Evolutionary conservation across 1,284 basidiomycete species (phyloP), one percentile per base, ranked within the genome.

Genomic region (Apiotrichum akiyoshidainum): DNA sequence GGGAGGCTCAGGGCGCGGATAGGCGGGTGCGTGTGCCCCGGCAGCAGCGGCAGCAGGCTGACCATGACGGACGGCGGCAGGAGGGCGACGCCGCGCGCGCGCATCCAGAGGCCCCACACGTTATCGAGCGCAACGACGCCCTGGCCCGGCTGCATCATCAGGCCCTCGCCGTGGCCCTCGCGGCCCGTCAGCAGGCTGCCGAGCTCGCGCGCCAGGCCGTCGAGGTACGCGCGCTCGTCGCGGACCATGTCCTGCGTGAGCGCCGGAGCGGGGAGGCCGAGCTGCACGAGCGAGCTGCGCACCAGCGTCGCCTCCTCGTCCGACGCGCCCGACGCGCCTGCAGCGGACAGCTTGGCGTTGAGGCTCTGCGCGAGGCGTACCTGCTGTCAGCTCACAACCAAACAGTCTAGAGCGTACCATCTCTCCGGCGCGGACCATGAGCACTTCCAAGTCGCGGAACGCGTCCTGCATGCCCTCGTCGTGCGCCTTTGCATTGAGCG

Each of bases 61-160:
- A 90, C 81, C 64, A 98, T 85, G 1, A 89, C 90, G 31, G 87
- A 82, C 0, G 95, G 95, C 2, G 94, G 89, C 35, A 97, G 85
- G 44, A 98, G 84, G 3, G 94, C 93, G 52, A 97, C 88, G 52
- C 95, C 95, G 59, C 95, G 81, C 2, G 92, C 92, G 53, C 95
- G 86, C 76, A 98, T 98, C 95, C 95, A 99, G 1, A 90, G 84
- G 46, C 92, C 92, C 95, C 95, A 99, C 0, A 92, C 88, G 74
- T 97, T 93, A 74, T 99, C 95, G 19, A 98, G 80, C 0, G 88
- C 90, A 22, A 97, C 82, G 17, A 98, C 83, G 0, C 90, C 92
- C 44, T 59, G 55, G 69, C 71, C 55, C 63, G 54, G 35, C 37
- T 55, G 55, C 17, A 60, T 62, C 74, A 69, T 78, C 74, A 72